A percentile compares a stretch with the other conserved stretches of the same genome.
phyloP scores from a whole-genome alignment of 306 rosid genomes.

The Inga laurina region DNA sequence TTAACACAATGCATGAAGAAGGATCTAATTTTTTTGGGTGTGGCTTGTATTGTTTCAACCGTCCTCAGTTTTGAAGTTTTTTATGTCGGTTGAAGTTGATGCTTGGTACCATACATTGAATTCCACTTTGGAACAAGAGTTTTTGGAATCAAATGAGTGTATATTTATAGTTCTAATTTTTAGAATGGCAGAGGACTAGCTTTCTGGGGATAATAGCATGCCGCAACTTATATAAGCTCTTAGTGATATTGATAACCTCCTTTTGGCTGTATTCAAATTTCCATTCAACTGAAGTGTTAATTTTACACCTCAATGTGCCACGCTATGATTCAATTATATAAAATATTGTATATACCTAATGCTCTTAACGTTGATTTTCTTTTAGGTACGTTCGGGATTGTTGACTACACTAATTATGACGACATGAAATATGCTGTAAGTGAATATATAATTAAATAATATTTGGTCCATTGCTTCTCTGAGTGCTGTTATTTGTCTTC shows the following conservation, averaged over 20 bases:
- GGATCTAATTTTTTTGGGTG: neutral
- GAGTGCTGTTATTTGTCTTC: neutral
- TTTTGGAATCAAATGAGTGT: neutral
- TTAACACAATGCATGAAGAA: neutral
- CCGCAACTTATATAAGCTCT: neutral
- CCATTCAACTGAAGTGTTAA: neutral
- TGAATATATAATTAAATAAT: conserved; percentile 2
- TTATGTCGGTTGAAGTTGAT: neutral
- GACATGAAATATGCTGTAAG: conserved; percentile 99
- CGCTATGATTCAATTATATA: conserved; percentile 1
- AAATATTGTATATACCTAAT: neutral
- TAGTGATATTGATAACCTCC: neutral
- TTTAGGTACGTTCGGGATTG: conserved; percentile 91
- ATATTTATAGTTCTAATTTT: neutral
- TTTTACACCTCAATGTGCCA: neutral
- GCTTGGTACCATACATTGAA: neutral
- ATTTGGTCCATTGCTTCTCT: neutral
- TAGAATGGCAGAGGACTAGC: neutral
- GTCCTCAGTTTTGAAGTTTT: neutral
- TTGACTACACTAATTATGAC: conserved; percentile 87
- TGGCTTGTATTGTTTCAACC: neutral
- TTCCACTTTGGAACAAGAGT: neutral
- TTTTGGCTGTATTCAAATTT: neutral
- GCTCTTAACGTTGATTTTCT: conserved; percentile 12
- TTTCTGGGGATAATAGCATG: neutral